Base-by-base conservation (phyloP, 208 protist species). In the Trypanosoma cruzi region DNA sequence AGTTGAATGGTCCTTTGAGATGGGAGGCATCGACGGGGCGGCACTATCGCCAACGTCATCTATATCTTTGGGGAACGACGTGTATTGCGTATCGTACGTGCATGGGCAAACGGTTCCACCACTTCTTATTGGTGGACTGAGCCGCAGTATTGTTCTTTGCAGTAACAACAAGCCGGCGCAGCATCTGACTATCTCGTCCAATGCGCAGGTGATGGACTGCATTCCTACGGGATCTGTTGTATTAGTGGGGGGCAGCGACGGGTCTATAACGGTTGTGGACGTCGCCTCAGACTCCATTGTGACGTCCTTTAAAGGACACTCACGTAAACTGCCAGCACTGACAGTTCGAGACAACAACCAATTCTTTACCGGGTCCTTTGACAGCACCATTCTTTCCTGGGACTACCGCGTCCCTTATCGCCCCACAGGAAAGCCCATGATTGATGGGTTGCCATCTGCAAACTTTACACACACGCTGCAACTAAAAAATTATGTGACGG, bases 351-450 rank as follows among this genome's bases (percentile, higher is more conserved):
- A 92, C 37, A 75, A 85, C 54, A 80, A 85, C 37, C 81, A 91
- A 46, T 93, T 92, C 61, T 93, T 95, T 67, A 92, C 84, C 4
- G 90, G 90, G 20, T 79, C 78, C 42, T 93, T 93, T 70, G 90
- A 95, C 61, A 85, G 84, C 63, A 87, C 62, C 55, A 88, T 95
- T 66, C 73, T 87, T n/a, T 90, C 78, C 16, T 95, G 90, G 85
- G 90, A 95, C 71, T 71, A 88, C 58, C 84, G 89, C 13, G 74
- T 80, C 60, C 79, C 83, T 1, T 18, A 18, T 28, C 4, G 24
- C 8, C 32, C 62, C 34, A 50, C 48, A 46, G 75, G 71, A 32
- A 81, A 71, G 14, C 62, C 85, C 36, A 74, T 65, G n/a, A 77
- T 71, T 2, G 64, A 49, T 20, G 37, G 26, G 22, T 20, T n/a